Conservation (phyloP, 23 red algal genomes). For the Gracilaria vermiculophylla region DNA sequence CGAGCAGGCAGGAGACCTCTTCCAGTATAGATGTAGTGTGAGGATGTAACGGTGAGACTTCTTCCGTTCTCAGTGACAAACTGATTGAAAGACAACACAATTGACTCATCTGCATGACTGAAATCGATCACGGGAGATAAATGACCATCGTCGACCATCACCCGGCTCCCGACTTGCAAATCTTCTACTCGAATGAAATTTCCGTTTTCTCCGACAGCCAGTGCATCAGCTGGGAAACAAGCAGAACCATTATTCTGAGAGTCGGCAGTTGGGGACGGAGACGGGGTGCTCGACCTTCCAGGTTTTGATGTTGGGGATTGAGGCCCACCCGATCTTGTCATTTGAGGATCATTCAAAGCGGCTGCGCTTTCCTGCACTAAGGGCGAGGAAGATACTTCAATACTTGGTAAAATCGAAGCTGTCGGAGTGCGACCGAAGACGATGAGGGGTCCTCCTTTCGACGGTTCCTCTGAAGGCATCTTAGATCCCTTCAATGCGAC, state of each 20-base stretch:
- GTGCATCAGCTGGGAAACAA: slow-evolving; percentile 34
- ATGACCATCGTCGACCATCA: slow-evolving; percentile 26
- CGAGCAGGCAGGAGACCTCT: slow-evolving; percentile 6
- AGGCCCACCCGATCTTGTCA: not conserved
- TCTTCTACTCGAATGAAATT: slow-evolving; percentile 14
- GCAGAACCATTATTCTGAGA: not conserved
- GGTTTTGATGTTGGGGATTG: not conserved
- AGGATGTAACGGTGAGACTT: slow-evolving; percentile 10
- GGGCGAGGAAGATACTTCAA: not conserved
- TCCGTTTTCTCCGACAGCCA: not conserved
- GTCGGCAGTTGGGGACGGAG: not conserved
- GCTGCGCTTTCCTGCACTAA: not conserved
- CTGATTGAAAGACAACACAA: slow-evolving; percentile 5
- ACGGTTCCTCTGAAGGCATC: not conserved
- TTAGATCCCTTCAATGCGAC: not conserved
- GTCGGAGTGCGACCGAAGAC: not conserved
- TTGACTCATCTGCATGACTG: slow-evolving; percentile 20
- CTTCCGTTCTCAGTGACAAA: slow-evolving; percentile 22
- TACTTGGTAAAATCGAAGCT: not conserved
- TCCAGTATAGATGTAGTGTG: slow-evolving; percentile 27
- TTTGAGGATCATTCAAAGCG: not conserved
- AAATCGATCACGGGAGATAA: slow-evolving; percentile 46
- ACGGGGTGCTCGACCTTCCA: not conserved
- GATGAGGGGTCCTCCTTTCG: not conserved
- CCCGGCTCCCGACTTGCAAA: slow-evolving; percentile 6